Percentiles rank a stretch among this genome's conserved stretches.
These are phyloP conservation scores for Phytopythium cucurbitacearum DNA, from an alignment of 352 stramenopile species.

Conservation along the genomic window DNA sequence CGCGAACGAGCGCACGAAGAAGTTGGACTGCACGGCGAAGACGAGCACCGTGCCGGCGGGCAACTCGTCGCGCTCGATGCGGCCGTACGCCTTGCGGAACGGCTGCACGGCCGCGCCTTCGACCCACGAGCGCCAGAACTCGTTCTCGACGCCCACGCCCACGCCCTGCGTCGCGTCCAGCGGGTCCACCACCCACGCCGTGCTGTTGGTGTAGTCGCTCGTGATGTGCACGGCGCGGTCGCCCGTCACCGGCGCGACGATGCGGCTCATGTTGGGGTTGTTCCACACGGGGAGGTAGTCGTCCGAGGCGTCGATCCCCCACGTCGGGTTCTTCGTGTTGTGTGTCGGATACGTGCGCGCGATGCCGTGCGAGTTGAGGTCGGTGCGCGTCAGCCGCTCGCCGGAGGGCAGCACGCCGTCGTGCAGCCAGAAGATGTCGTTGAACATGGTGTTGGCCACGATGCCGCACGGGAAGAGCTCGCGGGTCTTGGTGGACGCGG, in stretches of 20 bases:
- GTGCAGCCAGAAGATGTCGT: constrained; percentile 84
- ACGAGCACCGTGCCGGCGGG: constrained; percentile 47
- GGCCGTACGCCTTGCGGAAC: constrained; percentile 70
- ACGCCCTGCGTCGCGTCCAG: constrained; percentile 30
- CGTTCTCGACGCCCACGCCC: constrained; percentile 60
- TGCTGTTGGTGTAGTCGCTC: constrained; percentile 72
- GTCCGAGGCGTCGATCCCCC: constrained; percentile 19
- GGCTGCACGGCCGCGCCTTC: constrained; percentile 52
- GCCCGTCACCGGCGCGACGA: constrained; percentile 37
- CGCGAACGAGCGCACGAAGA: constrained; percentile 61
- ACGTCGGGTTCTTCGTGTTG: constrained; percentile 62
- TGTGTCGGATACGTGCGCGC: constrained; percentile 47
- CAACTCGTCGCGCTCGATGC: constrained; percentile 34
- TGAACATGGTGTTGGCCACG: constrained; percentile 80
- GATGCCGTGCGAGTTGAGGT: constrained; percentile 40
- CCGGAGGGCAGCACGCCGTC: constrained; percentile 41
- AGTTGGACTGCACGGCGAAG: constrained; percentile 82
- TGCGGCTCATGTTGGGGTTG: constrained; percentile 70
- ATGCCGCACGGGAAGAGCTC: constrained; percentile 68
- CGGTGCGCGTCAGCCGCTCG: constrained; percentile 23
- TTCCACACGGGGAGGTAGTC: constrained; percentile 59
- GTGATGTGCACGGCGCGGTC: constrained; percentile 25
- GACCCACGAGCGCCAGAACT: constrained; percentile 76
- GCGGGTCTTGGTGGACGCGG: constrained; percentile 19
- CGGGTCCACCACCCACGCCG: constrained; percentile 61